Evolutionary conservation across 495 filamentous ascomycete genomes (phyloP).

Genomic region (Hypomontagnella monticulosa): DNA sequence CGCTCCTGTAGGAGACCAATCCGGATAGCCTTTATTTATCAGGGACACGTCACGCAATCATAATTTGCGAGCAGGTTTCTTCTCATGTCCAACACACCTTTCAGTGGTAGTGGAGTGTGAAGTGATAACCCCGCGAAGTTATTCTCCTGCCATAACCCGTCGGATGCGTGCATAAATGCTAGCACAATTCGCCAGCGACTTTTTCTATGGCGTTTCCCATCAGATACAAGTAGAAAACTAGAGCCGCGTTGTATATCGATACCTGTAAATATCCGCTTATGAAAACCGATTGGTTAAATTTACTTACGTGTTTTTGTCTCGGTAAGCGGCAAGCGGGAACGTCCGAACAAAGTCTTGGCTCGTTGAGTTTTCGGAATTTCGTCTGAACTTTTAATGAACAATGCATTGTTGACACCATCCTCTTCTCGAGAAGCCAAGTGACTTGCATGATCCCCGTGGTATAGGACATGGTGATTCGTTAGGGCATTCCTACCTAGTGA

Average conservation of each 20-base stretch:
- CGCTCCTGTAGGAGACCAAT: not conserved
- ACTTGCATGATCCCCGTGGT: too few species aligned
- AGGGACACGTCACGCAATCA: conserved; percentile 8
- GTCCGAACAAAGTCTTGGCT: not conserved
- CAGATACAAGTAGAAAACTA: not conserved
- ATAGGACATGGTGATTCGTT: too few species aligned
- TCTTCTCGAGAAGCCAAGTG: too few species aligned
- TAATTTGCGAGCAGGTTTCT: conserved; percentile 1
- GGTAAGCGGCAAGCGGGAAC: conserved; percentile 3
- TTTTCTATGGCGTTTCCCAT: not conserved
- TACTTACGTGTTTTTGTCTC: not conserved
- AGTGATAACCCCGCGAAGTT: conserved; percentile 1
- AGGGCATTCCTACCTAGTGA: too few species aligned
- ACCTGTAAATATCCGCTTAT: too few species aligned
- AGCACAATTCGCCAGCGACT: not conserved
- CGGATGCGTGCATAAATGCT: conserved; percentile 14
- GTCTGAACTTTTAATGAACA: not conserved
- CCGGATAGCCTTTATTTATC: not conserved
- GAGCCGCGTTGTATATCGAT: too few species aligned
- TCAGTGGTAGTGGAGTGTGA: conserved; percentile 1
- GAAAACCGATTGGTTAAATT: not conserved
- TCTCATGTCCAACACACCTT: conserved; percentile 4
- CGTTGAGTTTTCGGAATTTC: conserved; percentile 1
- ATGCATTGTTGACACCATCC: not conserved
- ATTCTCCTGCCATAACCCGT: conserved; percentile 12